Conservation (phyloP, 2,329 filamentous ascomycete genomes). For the Epichloe amarillans region DNA sequence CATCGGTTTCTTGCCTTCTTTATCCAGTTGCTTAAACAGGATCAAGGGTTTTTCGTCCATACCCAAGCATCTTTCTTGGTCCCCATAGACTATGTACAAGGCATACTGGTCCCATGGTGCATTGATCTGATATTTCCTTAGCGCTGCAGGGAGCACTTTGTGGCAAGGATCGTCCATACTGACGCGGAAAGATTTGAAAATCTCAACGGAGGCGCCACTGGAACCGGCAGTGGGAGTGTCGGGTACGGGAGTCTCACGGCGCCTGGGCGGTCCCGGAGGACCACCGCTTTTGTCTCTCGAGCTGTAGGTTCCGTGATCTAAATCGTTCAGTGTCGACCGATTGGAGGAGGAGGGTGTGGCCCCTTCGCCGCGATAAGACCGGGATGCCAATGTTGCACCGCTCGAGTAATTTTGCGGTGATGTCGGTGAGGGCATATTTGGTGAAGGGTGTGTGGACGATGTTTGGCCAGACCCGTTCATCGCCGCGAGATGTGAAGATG, state of each 20-base stretch:
- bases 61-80: constrained; percentile 86
- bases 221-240: constrained; percentile 47
- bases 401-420: constrained; percentile 45
- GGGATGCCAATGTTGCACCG: constrained; percentile 45
- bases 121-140: constrained; percentile 98
- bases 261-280: constrained; percentile 31
- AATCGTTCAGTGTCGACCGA: constrained; percentile 41
- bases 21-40: constrained; percentile 92
- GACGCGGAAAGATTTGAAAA: constrained; percentile 97
- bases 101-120: constrained; percentile 97
- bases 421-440: constrained; percentile 57
- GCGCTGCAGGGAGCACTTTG: constrained; percentile 86
- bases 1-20: constrained; percentile 97
- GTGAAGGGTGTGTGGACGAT: constrained; percentile 42
- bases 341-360: constrained; percentile 39
- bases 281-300: constrained; percentile 17
- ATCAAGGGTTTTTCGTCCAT: constrained; percentile 90
- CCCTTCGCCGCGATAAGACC: constrained; percentile 46
- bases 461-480: constrained; percentile 52
- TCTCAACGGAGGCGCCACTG: constrained; percentile 61
- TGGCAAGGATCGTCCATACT: constrained; percentile 97
- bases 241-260: constrained; percentile 48
- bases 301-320: constrained; percentile 24
- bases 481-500: constrained; percentile 56
- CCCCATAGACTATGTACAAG: constrained; percentile 96